These are phyloP conservation scores for Aspergillaceae sp. DNA, from an alignment of 2,329 filamentous ascomycete genomes.

Conservation along the genomic window DNA sequence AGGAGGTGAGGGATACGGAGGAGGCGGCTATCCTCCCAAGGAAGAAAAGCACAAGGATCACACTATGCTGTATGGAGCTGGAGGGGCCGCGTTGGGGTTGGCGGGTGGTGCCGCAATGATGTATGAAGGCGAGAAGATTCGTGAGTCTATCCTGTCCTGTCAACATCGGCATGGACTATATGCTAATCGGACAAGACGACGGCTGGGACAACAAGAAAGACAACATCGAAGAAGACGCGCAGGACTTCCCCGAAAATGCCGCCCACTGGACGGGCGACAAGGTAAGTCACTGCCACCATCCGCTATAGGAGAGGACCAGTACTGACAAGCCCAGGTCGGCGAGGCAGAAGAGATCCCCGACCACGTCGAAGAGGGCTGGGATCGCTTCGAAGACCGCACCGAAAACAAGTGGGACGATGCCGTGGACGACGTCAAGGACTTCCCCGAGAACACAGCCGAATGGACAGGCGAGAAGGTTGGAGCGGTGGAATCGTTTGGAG, in stretches of 20 bases:
- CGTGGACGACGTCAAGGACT: constrained; percentile 18
- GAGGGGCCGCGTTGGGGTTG: constrained; percentile 35
- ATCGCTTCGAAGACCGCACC: constrained; percentile 16
- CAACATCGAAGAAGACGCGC: constrained; percentile 25
- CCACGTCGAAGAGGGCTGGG: constrained; percentile 25
- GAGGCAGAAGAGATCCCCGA: constrained; percentile 36
- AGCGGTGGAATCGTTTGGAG: constrained; percentile 36
- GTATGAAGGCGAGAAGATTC: constrained; percentile 38
- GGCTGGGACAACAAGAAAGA: constrained; percentile 27
- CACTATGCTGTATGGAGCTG: constrained; percentile 28
- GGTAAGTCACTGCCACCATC: constrained; percentile 11
- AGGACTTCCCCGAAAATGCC: constrained; percentile 36
- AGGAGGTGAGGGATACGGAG: constrained; percentile 14
- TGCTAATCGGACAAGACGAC: constrained; percentile 16
- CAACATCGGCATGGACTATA: background rate
- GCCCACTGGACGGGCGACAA: constrained; percentile 38
- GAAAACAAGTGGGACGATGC: constrained; percentile 20
- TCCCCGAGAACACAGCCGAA: constrained; percentile 18
- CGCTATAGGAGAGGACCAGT: background rate
- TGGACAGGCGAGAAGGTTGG: constrained; percentile 37
- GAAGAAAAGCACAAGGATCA: constrained; percentile 19
- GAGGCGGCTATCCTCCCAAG: constrained; percentile 6
- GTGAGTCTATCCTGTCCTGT: constrained; percentile 16
- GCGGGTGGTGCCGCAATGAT: constrained; percentile 38
- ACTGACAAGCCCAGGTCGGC: constrained; percentile 18